Percentiles rank a stretch among this genome's conserved stretches.
Evolutionary conservation across 768 basidiomycete species (phyloP).

Genomic region (Xanthoconium stramineum): DNA sequence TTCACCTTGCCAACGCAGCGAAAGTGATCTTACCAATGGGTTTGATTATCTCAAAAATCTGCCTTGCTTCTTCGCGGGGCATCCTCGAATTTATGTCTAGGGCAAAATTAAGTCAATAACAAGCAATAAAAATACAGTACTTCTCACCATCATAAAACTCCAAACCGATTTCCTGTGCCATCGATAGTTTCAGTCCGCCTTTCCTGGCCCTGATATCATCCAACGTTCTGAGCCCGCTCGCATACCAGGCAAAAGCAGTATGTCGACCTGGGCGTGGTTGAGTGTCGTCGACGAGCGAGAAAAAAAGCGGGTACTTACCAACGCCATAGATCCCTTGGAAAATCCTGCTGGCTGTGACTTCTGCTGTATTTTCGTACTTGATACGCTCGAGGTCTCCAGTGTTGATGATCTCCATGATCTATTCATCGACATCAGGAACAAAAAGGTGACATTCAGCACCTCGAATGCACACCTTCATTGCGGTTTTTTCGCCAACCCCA

Average conservation of each 20-base stretch:
- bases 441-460: neutral
- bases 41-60: constrained; percentile 70
- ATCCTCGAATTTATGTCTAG: constrained; percentile 83
- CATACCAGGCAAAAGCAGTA: constrained; percentile 72
- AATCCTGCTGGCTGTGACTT: constrained; percentile 49
- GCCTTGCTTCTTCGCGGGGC: constrained; percentile 74
- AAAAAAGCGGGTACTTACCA: constrained; percentile 44
- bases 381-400: constrained; percentile 74
- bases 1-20: neutral
- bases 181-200: constrained; percentile 56
- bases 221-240: constrained; percentile 71
- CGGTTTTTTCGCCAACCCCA: constrained; percentile 74
- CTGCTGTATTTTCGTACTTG: constrained; percentile 61
- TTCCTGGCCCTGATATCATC: constrained; percentile 65
- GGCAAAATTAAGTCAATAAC: neutral
- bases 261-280: constrained; percentile 44
- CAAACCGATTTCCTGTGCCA: constrained; percentile 65
- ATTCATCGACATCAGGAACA: neutral
- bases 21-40: constrained; percentile 50
- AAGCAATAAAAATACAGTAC: neutral
- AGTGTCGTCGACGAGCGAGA: neutral
- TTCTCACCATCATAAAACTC: constrained; percentile 63
- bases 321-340: constrained; percentile 88
- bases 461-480: constrained; percentile 54
- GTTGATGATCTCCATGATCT: constrained; percentile 81